Evolutionary conservation across 2,329 filamentous ascomycete genomes (phyloP), one percentile per base, ranked within the genome.

Genomic region (Elsinoe fawcettii): DNA sequence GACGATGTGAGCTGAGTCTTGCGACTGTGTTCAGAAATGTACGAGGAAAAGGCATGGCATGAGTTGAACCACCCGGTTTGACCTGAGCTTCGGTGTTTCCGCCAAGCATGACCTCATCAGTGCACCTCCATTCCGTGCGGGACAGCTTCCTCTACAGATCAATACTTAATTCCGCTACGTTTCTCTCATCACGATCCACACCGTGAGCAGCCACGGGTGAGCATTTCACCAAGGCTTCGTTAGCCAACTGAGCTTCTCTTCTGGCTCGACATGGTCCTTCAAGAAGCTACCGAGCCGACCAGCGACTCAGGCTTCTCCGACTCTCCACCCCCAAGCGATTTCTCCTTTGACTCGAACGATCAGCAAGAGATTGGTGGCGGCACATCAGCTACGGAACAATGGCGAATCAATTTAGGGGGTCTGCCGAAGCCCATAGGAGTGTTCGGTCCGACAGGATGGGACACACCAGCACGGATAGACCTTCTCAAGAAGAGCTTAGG

Each of bases 371-470:
- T 37, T 23, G 49, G 41, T 30, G 37, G 47, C 32, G 47, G 39
- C 46, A 49, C 18, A n/a, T 16, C 22, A 14, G 18, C 27, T 6
- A 20, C 47, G 7, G 46, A 53, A 12, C 55, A 56, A 54, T 58
- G 59, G 55, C 63, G 68, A 55, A 69, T 74, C 65, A 71, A 75
- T 58, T 56, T 72, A 43, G 67, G 63, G 55, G 58, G 63, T 36
- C 65, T 76, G 1, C 71, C 74, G 5, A 66, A 65, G 43, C 70
- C 70, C 4, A 63, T 71, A 37, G 66, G 68, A 4, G 49, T 74
- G 14, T 51, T 74, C 39, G 68, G 65, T 14, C 63, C 64, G 3
- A 63, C 66, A 20, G 58, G 67, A 22, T 66, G 67, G 8, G 67
- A 69, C 2, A 51, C 61, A 2, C 60, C 63, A 1, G 56, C 66